phyloP scores from a whole-genome alignment of 495 filamentous ascomycete species.

The Xylaria castorea region DNA sequence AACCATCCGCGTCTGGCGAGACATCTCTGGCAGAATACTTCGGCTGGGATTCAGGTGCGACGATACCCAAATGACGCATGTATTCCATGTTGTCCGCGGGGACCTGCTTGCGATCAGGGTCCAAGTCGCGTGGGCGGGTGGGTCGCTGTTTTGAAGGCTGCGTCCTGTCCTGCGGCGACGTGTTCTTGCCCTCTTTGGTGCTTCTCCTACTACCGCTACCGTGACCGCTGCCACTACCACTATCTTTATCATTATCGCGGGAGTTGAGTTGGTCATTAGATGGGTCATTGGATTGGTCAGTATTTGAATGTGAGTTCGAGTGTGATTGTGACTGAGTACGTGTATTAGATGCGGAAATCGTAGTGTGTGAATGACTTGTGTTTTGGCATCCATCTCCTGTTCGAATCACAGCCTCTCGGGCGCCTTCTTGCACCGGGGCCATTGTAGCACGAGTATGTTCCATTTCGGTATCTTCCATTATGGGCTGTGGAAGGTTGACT shows the following conservation, averaged over 20 bases:
- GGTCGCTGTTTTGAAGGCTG: slow-evolving; percentile 67
- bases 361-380: slow-evolving; percentile 44
- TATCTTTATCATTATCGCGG: slow-evolving; percentile 50
- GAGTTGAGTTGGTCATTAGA: slow-evolving; percentile 51
- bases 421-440: slow-evolving; percentile 30
- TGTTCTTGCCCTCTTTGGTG: slow-evolving; percentile 38
- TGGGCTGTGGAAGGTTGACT: slow-evolving; percentile 52
- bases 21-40: slow-evolving; percentile 50
- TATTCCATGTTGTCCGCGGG: slow-evolving; percentile 78
- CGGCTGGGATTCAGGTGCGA: slow-evolving; percentile 51
- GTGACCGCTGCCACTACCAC: slow-evolving; percentile 41
- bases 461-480: slow-evolving; percentile 64
- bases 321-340: slow-evolving; percentile 40
- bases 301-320: slow-evolving; percentile 28
- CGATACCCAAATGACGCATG: slow-evolving; percentile 72
- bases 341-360: slow-evolving; percentile 35
- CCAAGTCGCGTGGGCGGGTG: slow-evolving; percentile 73
- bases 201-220: slow-evolving; percentile 36
- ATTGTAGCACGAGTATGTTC: slow-evolving; percentile 43
- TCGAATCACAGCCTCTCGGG: slow-evolving; percentile 50
- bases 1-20: slow-evolving; percentile 63
- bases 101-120: slow-evolving; percentile 69
- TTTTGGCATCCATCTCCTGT: slow-evolving; percentile 36
- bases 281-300: slow-evolving; percentile 49
- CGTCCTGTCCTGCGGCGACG: slow-evolving; percentile 52